Evolutionary conservation across 805 yeast species (phyloP).

Genomic region (Spathaspora arborariae): DNA sequence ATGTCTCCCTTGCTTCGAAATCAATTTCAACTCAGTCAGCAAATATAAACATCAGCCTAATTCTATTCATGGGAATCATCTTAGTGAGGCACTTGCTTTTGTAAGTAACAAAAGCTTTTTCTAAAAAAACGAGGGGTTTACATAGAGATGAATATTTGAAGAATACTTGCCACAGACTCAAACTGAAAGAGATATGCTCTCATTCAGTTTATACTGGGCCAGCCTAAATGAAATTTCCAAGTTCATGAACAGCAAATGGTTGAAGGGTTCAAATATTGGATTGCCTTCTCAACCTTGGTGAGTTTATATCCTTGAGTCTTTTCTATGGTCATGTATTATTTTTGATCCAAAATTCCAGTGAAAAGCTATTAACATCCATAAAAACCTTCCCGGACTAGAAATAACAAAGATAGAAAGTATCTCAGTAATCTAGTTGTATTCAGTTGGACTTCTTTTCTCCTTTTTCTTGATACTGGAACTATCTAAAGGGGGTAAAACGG

Average conservation of each 20-base stretch:
- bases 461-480: too few relatives aligned
- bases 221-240: neutral
- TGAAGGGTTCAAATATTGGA: neutral
- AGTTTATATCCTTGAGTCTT: neutral
- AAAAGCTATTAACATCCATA: too few relatives aligned
- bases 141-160: neutral
- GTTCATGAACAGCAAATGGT: neutral
- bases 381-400: too few relatives aligned
- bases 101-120: neutral
- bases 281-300: neutral
- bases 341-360: too few relatives aligned
- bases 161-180: neutral
- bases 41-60: neutral
- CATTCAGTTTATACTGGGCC: neutral
- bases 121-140: neutral
- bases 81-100: neutral
- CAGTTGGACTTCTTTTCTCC: too few relatives aligned
- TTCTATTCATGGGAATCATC: neutral
- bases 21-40: neutral
- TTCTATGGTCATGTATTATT: too few relatives aligned
- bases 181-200: neutral
- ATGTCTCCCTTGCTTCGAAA: neutral
- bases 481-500: too few relatives aligned
- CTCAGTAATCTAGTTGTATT: too few relatives aligned
- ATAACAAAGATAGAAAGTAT: too few relatives aligned